Conservation (phyloP, 805 yeast genomes). For the Starmerella khaoyaiensis region DNA sequence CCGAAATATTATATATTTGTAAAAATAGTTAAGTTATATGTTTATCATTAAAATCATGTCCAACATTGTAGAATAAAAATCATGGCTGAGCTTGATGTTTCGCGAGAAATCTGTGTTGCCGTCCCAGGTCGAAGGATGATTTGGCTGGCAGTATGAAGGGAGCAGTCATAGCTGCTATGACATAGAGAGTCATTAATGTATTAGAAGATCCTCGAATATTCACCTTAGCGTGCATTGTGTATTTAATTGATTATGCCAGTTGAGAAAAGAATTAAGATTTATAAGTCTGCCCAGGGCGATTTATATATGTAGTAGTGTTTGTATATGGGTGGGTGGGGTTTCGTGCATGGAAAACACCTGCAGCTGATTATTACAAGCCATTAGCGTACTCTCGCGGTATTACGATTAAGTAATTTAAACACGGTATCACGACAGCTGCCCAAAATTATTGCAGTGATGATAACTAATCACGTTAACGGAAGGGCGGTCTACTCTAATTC, state of each 20-base stretch:
- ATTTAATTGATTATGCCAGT: neutral
- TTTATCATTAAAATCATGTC: no score
- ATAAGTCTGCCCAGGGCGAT: neutral
- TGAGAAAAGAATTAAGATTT: neutral
- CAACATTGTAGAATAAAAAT: no score
- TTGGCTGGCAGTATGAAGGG: slow-evolving; percentile 27
- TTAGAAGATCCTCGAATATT: slow-evolving; percentile 6
- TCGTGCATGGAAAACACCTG: neutral
- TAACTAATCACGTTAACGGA: no score
- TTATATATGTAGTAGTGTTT: neutral
- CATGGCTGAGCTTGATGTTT: no score
- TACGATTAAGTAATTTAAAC: slow-evolving; percentile 6
- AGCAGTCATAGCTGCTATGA: slow-evolving; percentile 21
- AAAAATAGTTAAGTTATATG: no score
- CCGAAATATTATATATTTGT: no score
- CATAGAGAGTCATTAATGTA: slow-evolving; percentile 20
- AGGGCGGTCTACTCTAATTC: no score
- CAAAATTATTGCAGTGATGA: neutral
- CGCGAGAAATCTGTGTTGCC: no score
- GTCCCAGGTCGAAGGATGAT: no score
- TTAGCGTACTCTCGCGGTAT: no score
- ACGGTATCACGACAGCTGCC: slow-evolving; percentile 3
- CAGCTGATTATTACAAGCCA: no score
- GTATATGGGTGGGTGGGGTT: neutral
- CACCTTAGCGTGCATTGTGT: slow-evolving; percentile 1